Conservation (phyloP, 352 stramenopile species). For the Phytophthora sansomeana region DNA sequence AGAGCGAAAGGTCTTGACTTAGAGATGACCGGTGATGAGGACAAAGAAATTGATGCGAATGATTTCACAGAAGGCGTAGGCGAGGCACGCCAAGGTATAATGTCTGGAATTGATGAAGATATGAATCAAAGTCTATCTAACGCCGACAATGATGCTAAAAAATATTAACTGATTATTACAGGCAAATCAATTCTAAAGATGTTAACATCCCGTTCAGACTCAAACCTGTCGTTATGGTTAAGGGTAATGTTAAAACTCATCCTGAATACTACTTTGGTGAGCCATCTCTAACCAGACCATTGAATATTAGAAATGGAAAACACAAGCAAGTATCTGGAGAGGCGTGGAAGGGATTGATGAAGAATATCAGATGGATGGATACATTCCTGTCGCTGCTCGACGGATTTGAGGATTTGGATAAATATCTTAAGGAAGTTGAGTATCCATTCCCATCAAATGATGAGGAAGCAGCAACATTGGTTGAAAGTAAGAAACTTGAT, state of each 20-base stretch:
- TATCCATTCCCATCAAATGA: conserved; percentile 15
- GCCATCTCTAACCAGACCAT: not conserved
- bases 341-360: conserved; percentile 12
- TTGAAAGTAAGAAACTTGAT: conserved; percentile 7
- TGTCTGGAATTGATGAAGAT: conserved; percentile 18
- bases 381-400: conserved; percentile 11
- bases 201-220: conserved; percentile 7
- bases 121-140: conserved; percentile 15
- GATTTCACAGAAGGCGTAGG: conserved; percentile 9
- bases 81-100: conserved; percentile 6
- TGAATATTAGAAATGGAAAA: conserved; percentile 14
- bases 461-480: conserved; percentile 17
- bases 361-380: conserved; percentile 16
- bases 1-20: conserved; percentile 10
- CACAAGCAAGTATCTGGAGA: conserved; percentile 12
- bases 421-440: conserved; percentile 12
- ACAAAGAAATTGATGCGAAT: conserved; percentile 3
- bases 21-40: not conserved
- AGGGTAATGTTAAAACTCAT: not conserved
- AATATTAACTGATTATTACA: conserved; percentile 10
- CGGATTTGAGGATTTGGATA: conserved; percentile 22
- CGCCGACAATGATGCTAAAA: conserved; percentile 15
- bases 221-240: not conserved
- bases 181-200: not conserved
- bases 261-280: conserved; percentile 8